Percentiles rank a stretch among this genome's conserved stretches.
phyloP scores from a whole-genome alignment of 2,329 filamentous ascomycete genomes.

The Chaetothyriales sp. region DNA sequence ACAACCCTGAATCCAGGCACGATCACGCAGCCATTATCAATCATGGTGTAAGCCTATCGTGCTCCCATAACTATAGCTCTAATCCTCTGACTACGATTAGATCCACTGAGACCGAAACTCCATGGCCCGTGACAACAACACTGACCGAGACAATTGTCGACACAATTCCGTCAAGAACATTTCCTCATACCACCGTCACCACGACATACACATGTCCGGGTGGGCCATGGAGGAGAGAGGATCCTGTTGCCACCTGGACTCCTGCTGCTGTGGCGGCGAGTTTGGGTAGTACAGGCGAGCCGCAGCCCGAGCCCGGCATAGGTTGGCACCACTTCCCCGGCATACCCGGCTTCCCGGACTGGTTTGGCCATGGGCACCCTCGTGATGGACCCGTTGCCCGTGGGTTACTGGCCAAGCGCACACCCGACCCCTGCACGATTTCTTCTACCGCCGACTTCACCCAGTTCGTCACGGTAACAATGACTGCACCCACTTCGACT shows the following conservation, averaged over 20 bases:
- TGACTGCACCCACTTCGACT: constrained; percentile 10
- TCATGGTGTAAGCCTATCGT: not conserved
- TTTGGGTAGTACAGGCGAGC: constrained; percentile 1
- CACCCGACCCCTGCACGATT: constrained; percentile 11
- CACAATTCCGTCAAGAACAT: constrained; percentile 7
- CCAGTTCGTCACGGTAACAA: constrained; percentile 7
- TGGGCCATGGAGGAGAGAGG: constrained; percentile 9
- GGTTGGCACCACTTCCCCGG: not conserved
- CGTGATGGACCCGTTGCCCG: not conserved
- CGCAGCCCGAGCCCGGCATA: not conserved
- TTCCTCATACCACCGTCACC: constrained; percentile 9
- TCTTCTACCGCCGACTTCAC: constrained; percentile 7
- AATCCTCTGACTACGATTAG: not conserved
- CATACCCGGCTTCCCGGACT: not conserved
- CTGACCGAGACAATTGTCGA: constrained; percentile 10
- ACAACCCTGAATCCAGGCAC: constrained; percentile 9
- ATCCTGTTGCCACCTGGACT: constrained; percentile 9
- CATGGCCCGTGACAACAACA: constrained; percentile 7
- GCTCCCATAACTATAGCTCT: not conserved
- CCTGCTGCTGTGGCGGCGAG: constrained; percentile 4
- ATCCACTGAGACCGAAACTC: constrained; percentile 4
- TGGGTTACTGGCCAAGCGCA: not conserved
- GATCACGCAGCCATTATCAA: constrained; percentile 10
- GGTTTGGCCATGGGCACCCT: not conserved
- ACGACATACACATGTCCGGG: constrained; percentile 4